Evolutionary conservation across 768 basidiomycete genomes (phyloP).

Genomic region (Clavaria fumosa): DNA sequence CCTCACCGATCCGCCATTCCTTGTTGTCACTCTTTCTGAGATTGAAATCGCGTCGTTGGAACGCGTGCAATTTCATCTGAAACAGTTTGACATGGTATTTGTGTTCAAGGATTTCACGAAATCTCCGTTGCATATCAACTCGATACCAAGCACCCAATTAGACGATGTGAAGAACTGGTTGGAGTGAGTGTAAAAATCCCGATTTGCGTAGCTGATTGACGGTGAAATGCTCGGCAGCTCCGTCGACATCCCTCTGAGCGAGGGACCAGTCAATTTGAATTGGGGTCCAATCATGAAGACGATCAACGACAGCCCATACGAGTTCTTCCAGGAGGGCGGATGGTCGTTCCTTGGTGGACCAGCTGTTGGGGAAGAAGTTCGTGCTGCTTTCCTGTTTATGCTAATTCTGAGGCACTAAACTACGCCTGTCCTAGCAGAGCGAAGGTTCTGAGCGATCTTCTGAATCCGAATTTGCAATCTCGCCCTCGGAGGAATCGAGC

Average conservation of each 20-base stretch:
- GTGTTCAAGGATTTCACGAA: slow-evolving; percentile 95
- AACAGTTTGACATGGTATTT: slow-evolving; percentile 95
- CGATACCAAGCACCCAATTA: slow-evolving; percentile 76
- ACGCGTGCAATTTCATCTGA: slow-evolving; percentile 89
- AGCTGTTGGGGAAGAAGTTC: slow-evolving; percentile 47
- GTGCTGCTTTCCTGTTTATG: slow-evolving; percentile 11
- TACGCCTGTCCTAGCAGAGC: slow-evolving; percentile 18
- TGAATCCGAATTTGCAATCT: slow-evolving; percentile 33
- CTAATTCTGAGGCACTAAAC: slow-evolving; percentile 2
- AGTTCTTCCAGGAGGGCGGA: slow-evolving; percentile 93
- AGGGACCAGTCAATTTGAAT: slow-evolving; percentile 93
- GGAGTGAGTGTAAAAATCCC: slow-evolving; percentile 56
- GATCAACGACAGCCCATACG: slow-evolving; percentile 87
- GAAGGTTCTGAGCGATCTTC: slow-evolving; percentile 31
- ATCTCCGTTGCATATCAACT: slow-evolving; percentile 88
- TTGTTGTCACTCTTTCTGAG: slow-evolving; percentile 85
- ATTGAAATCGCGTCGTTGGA: slow-evolving; percentile 96
- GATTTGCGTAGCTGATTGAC: slow-evolving; percentile 5
- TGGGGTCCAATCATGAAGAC: slow-evolving; percentile 99
- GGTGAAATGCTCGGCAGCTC: slow-evolving; percentile 38
- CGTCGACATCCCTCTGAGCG: slow-evolving; percentile 90
- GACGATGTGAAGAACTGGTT: slow-evolving; percentile 99
- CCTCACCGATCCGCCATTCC: slow-evolving; percentile 88
- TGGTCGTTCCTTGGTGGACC: slow-evolving; percentile 81
- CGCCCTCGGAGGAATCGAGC: slow-evolving; percentile 41